A percentile compares a stretch with the other conserved stretches of the same genome.
Evolutionary conservation across 768 basidiomycete species (phyloP).

Genomic region (Leucocoprinus sp.): DNA sequence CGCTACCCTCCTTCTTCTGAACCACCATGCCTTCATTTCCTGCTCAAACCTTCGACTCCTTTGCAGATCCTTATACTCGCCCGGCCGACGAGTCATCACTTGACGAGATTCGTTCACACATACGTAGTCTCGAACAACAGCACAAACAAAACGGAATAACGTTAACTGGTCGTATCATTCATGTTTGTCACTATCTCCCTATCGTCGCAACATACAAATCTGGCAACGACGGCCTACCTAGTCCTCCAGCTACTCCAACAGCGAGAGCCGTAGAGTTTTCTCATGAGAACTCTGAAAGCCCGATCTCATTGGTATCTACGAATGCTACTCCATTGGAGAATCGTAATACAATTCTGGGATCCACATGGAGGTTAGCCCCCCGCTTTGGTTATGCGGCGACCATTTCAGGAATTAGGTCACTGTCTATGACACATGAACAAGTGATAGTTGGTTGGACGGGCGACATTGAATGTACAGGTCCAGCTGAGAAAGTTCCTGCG

Average conservation of each 20-base stretch:
- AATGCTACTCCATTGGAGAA: slow-evolving; percentile 10
- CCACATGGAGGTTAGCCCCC: slow-evolving; percentile 65
- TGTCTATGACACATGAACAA: slow-evolving; percentile 81
- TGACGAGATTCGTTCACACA: slow-evolving; percentile 66
- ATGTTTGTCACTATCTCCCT: slow-evolving; percentile 87
- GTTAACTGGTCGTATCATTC: slow-evolving; percentile 84
- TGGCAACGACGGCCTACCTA: slow-evolving; percentile 43
- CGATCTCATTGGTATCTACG: neutral
- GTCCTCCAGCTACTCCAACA: slow-evolving; percentile 77
- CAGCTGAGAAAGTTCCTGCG: slow-evolving; percentile 15
- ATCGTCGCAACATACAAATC: slow-evolving; percentile 56
- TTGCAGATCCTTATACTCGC: slow-evolving; percentile 62
- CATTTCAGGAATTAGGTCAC: slow-evolving; percentile 85
- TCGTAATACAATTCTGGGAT: neutral
- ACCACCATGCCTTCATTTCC: neutral
- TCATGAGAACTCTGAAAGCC: slow-evolving; percentile 4
- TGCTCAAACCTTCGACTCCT: slow-evolving; percentile 54
- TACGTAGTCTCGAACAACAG: slow-evolving; percentile 62
- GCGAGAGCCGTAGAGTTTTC: slow-evolving; percentile 41
- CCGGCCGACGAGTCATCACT: slow-evolving; percentile 59
- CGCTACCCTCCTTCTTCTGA: neutral
- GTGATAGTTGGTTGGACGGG: slow-evolving; percentile 93
- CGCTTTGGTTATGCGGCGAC: slow-evolving; percentile 92
- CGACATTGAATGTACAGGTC: slow-evolving; percentile 55
- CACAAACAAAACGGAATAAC: slow-evolving; percentile 62